A percentile compares a stretch with the other conserved stretches of the same genome.
Evolutionary conservation across 805 yeast species (phyloP).

Genomic region (Wickerhamomyces bovis): DNA sequence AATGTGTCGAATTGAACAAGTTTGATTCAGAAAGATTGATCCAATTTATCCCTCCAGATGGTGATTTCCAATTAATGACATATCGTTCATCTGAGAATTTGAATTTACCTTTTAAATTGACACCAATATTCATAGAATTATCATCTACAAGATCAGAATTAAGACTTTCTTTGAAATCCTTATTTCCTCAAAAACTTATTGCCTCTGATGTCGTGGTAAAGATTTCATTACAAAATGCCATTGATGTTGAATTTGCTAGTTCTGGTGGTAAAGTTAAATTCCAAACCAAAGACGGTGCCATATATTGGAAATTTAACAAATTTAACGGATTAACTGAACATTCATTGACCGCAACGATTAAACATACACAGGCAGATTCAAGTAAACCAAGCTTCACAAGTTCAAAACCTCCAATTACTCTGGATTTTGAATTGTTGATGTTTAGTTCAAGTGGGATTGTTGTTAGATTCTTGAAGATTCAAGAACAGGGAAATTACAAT

Average conservation of each 20-base stretch:
- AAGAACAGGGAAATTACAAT: conserved; percentile 51
- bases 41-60: conserved; percentile 82
- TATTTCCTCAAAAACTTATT: conserved; percentile 48
- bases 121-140: conserved; percentile 44
- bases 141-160: conserved; percentile 46
- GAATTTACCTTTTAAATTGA: conserved; percentile 63
- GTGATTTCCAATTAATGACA: conserved; percentile 75
- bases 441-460: conserved; percentile 71
- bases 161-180: conserved; percentile 55
- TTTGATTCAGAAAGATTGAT: conserved; percentile 62
- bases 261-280: conserved; percentile 66
- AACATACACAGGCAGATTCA: conserved; percentile 9
- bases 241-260: conserved; percentile 38
- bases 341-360: conserved; percentile 50
- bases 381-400: conserved; percentile 4
- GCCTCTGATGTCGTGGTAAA: conserved; percentile 60
- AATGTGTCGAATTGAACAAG: conserved; percentile 69
- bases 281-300: conserved; percentile 55
- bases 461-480: conserved; percentile 66
- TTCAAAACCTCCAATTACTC: conserved; percentile 65
- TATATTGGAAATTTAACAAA: conserved; percentile 68
- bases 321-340: conserved; percentile 62
- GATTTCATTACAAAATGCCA: conserved; percentile 66
- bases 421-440: conserved; percentile 66
- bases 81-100: conserved; percentile 57